Base-by-base conservation (phyloP, 345 rosid species). In the Boechera stricta region DNA sequence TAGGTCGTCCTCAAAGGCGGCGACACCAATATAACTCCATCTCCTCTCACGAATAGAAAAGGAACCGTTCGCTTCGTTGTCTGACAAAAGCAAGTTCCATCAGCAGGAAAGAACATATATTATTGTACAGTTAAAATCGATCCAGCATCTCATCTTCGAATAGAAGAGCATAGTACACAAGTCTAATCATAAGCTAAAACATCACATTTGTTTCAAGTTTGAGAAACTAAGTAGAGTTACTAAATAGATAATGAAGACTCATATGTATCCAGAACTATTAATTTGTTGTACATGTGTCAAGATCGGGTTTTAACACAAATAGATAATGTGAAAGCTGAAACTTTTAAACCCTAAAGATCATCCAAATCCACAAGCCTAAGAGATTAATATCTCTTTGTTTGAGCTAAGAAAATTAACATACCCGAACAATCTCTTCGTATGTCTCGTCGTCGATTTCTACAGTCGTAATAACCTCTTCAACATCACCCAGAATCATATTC, bases 341-440 rank as follows among this genome's bases (percentile, higher is more conserved):
- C 1, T 38, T 24, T 0, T 15, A 3, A 61, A 61, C 8, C 44
- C 16, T 10, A 9, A 5, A 54, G 15, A 39, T 45, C 21, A 59
- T 16, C 15, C 21, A 5, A 48, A 29, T 18, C 18, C 59, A 69
- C 0, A 36, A 39, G 42, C 42, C 4, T 2, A 39, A 39, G 11
- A 39, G 31, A 33, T 33, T 18, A 33, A 49, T 29, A 29, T 2
- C 0, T 64, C 8, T 67, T 4, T 2, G 31, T 11, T 52, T 9
- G 47, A 16, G 75, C 1, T 16, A 0, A 29, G 35, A 12, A 0
- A 67, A 12, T 16, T 4, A 15, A 53, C 90, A 61, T 84, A 89
- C 98, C 91, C 98, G 87, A 63, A 90, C 94, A 75, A 93, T 93
- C 86, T 90, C 98, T 82, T 93, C 98, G 52, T 93, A 93, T 6